These are phyloP conservation scores for Globisporangium apiculatum DNA, from an alignment of 352 stramenopile genomes.

Conservation along the genomic window DNA sequence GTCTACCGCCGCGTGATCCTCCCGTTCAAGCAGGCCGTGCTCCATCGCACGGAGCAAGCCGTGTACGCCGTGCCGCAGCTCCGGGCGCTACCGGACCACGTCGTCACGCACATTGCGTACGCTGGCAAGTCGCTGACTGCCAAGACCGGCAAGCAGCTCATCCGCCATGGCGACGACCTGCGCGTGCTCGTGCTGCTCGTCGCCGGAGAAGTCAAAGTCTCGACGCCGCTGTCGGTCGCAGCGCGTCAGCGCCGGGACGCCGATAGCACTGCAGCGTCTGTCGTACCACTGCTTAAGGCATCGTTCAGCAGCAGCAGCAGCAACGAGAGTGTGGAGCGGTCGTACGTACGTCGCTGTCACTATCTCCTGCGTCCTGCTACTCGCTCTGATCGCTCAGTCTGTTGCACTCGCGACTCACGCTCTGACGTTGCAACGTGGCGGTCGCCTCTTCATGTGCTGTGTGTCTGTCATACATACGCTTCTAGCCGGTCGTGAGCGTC, in stretches of 20 bases:
- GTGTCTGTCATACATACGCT: background rate
- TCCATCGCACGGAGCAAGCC: constrained; percentile 42
- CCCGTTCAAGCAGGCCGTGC: constrained; percentile 62
- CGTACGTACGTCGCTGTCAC: constrained; percentile 5
- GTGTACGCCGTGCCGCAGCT: constrained; percentile 50
- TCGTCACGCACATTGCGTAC: constrained; percentile 63
- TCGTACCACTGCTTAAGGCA: background rate
- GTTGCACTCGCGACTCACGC: no score
- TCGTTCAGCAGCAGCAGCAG: constrained; percentile 4
- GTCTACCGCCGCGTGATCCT: constrained; percentile 65
- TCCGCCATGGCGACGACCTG: constrained; percentile 46
- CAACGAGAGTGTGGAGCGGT: constrained; percentile 5
- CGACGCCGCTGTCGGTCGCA: constrained; percentile 12
- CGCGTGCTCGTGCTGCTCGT: constrained; percentile 57
- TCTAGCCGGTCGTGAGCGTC: constrained; percentile 43
- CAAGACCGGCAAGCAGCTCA: constrained; percentile 32
- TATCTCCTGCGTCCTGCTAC: background rate
- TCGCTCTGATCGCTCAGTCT: no score
- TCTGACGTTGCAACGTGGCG: no score
- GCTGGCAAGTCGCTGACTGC: constrained; percentile 38
- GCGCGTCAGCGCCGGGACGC: no score
- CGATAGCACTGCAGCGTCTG: no score
- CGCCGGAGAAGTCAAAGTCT: constrained; percentile 61
- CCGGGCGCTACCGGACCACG: constrained; percentile 29
- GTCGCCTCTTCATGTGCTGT: no score